phyloP scores from a whole-genome alignment of 2,329 filamentous ascomycete species.

The Leptoxyphium fumago region DNA sequence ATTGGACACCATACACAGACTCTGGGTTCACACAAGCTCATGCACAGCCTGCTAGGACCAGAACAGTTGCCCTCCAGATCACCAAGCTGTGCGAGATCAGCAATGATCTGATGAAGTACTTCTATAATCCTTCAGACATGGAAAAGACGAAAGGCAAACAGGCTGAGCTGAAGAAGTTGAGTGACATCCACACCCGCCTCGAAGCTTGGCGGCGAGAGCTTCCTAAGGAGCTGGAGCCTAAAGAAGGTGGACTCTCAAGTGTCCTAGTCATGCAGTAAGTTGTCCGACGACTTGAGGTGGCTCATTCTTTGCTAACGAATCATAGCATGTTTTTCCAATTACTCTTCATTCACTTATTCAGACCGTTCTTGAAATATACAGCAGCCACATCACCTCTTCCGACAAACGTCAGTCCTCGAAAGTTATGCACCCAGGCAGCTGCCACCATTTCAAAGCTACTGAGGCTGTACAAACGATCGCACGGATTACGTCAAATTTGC shows the following conservation, averaged over 20 bases:
- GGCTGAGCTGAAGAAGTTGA: slow-evolving; percentile 78
- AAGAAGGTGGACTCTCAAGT: slow-evolving; percentile 76
- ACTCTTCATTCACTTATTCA: slow-evolving; percentile 88
- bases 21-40: slow-evolving; percentile 57
- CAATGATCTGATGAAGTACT: slow-evolving; percentile 73
- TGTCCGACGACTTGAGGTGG: neutral
- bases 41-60: slow-evolving; percentile 67
- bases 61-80: slow-evolving; percentile 69
- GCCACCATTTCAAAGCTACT: slow-evolving; percentile 86
- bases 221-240: slow-evolving; percentile 75
- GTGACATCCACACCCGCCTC: slow-evolving; percentile 75
- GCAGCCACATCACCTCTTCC: slow-evolving; percentile 70
- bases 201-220: slow-evolving; percentile 79
- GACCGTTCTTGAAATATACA: slow-evolving; percentile 84
- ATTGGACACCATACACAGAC: slow-evolving; percentile 83
- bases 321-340: slow-evolving; percentile 92
- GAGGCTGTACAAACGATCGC: slow-evolving; percentile 81
- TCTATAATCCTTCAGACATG: slow-evolving; percentile 65
- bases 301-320: slow-evolving; percentile 10
- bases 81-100: slow-evolving; percentile 83
- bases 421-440: slow-evolving; percentile 81
- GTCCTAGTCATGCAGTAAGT: slow-evolving; percentile 78
- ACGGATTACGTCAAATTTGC: slow-evolving; percentile 83
- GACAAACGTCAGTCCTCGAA: slow-evolving; percentile 73
- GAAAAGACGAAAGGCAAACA: slow-evolving; percentile 56